Percentiles rank a stretch among this genome's conserved stretches.
These are phyloP conservation scores for Aspergillus mulundensis DNA, from an alignment of 495 filamentous ascomycete genomes.

Conservation along the genomic window DNA sequence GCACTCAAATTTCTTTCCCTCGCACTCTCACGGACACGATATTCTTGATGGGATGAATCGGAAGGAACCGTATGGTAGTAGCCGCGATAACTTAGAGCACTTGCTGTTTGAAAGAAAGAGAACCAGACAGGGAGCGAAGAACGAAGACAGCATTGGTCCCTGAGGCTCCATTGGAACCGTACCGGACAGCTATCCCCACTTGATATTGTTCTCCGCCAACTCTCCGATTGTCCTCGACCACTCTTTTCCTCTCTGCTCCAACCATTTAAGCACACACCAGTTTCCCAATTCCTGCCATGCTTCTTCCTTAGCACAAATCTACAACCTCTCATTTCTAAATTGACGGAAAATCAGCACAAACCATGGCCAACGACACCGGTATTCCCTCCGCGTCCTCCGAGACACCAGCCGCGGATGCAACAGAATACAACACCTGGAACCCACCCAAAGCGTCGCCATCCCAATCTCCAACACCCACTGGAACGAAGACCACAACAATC, in stretches of 20 bases:
- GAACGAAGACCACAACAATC: slow-evolving; percentile 8
- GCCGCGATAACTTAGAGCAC: too few relatives aligned
- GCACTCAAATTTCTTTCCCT: too few relatives aligned
- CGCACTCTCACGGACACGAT: too few relatives aligned
- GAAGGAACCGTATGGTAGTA: too few relatives aligned
- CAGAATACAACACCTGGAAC: slow-evolving; percentile 1
- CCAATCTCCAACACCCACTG: neutral
- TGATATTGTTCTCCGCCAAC: slow-evolving; percentile 4
- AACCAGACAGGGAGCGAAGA: neutral
- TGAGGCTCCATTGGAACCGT: slow-evolving; percentile 9
- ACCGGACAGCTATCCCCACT: neutral
- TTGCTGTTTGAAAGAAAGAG: too few relatives aligned
- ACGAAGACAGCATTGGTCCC: neutral
- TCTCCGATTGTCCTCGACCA: neutral
- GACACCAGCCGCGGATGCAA: neutral
- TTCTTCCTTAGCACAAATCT: neutral
- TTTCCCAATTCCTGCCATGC: neutral
- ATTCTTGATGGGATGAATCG: too few relatives aligned
- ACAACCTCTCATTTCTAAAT: neutral
- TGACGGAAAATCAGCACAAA: neutral
- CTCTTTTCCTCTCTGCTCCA: neutral
- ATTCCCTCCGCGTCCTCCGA: neutral
- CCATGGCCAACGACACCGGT: neutral
- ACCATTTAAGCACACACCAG: neutral
- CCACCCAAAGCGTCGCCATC: neutral